Evolutionary conservation across 2,329 filamentous ascomycete genomes (phyloP).

Genomic region (Colletotrichum siamense): DNA sequence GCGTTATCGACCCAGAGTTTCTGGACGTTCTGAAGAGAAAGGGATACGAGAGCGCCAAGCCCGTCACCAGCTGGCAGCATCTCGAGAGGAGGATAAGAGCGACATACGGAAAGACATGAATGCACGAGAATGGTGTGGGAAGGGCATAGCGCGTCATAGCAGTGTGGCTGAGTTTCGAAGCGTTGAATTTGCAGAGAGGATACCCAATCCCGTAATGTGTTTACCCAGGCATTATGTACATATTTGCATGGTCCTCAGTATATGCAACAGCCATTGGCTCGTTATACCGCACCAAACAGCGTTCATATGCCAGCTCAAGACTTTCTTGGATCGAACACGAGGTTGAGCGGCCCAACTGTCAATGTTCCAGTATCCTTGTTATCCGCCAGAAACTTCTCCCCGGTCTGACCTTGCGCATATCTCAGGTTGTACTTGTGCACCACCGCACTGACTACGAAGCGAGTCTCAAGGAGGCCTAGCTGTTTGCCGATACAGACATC

Average conservation of each 20-base stretch:
- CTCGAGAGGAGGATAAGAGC: conserved; percentile 17
- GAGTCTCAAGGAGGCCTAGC: conserved; percentile 38
- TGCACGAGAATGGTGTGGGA: not conserved
- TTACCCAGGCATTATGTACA: not conserved
- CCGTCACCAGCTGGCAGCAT: conserved; percentile 19
- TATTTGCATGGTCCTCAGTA: not conserved
- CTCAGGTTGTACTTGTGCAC: conserved; percentile 5
- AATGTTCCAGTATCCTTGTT: conserved; percentile 13
- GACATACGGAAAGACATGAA: conserved; percentile 2
- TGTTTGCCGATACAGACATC: conserved; percentile 41
- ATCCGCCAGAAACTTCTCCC: not conserved
- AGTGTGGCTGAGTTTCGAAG: not conserved
- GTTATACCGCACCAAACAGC: not conserved
- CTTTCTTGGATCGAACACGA: conserved; percentile 3
- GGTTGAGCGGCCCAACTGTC: conserved; percentile 6
- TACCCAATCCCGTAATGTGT: not conserved
- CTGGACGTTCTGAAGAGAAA: conserved; percentile 17
- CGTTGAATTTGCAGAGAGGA: not conserved
- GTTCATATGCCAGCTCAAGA: not conserved
- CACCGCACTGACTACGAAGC: conserved; percentile 16
- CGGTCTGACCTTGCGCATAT: conserved; percentile 8
- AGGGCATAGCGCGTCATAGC: not conserved
- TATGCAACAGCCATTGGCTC: not conserved
- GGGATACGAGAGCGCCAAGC: conserved; percentile 11
- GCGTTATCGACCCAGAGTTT: not conserved